phyloP scores from a whole-genome alignment of 441 rosid genomes.

The Manihot esculenta region DNA sequence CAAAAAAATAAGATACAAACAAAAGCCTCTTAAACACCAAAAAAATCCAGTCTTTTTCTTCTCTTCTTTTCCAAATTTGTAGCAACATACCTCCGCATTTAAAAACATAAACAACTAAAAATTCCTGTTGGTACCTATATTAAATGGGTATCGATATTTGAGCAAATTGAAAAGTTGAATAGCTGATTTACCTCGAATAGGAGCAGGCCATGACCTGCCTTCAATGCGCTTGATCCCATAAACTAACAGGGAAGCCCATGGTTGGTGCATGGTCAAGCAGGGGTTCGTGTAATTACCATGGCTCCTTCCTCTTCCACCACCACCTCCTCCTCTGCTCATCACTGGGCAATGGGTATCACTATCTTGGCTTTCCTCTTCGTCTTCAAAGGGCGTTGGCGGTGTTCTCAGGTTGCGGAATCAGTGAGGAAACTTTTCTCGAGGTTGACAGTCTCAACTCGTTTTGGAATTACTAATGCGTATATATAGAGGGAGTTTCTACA shows the following conservation, averaged over 20 bases:
- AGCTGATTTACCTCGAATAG: constrained; percentile 56
- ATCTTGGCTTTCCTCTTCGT: neutral
- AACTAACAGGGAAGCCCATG: constrained; percentile 90
- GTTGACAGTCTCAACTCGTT: too few relatives aligned
- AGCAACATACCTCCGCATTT: too few relatives aligned
- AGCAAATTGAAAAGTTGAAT: neutral
- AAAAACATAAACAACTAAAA: too few relatives aligned
- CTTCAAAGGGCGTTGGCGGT: neutral
- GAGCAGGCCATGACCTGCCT: constrained; percentile 93
- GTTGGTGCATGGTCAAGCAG: constrained; percentile 91
- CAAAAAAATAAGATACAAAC: neutral
- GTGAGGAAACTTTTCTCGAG: neutral
- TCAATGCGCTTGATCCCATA: constrained; percentile 89
- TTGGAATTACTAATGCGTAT: too few relatives aligned
- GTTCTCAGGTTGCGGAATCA: neutral
- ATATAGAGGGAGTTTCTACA: too few relatives aligned
- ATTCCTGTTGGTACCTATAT: neutral
- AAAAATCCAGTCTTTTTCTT: neutral
- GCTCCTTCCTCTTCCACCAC: constrained; percentile 22
- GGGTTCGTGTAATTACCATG: constrained; percentile 72
- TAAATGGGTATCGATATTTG: neutral
- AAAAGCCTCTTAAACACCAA: neutral
- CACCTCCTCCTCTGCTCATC: constrained; percentile 23
- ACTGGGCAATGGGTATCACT: neutral
- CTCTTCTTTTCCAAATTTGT: too few relatives aligned